These are phyloP conservation scores for Lactarius sanguifluus DNA, from an alignment of 768 basidiomycete genomes.

Conservation along the genomic window DNA sequence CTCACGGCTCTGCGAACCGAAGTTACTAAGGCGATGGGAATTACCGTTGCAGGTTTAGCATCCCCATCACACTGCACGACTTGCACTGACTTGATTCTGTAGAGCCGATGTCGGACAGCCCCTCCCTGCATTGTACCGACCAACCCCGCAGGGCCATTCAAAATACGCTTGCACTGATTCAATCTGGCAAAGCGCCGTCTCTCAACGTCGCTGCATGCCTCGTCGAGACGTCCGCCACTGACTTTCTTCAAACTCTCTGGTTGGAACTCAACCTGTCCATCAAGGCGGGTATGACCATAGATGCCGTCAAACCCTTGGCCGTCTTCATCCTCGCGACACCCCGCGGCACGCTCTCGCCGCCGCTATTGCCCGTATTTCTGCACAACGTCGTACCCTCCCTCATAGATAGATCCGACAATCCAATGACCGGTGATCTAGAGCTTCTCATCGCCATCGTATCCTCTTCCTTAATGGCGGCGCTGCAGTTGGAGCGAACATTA, in stretches of 20 bases:
- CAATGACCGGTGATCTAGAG: conserved; percentile 55
- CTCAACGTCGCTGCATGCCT: conserved; percentile 69
- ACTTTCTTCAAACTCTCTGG: conserved; percentile 71
- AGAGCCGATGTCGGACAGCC: conserved; percentile 4
- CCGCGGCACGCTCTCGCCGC: conserved; percentile 50
- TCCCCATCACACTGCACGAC: neutral
- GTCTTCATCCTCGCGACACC: conserved; percentile 70
- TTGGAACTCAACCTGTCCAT: conserved; percentile 55
- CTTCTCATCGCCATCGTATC: conserved; percentile 64
- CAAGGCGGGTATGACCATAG: conserved; percentile 53
- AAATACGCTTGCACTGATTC: conserved; percentile 54
- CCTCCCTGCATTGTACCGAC: conserved; percentile 43
- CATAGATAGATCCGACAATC: conserved; percentile 53
- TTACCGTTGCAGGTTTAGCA: conserved; percentile 41
- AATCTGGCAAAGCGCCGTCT: conserved; percentile 59
- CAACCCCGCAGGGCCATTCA: conserved; percentile 59
- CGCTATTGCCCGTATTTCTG: conserved; percentile 72
- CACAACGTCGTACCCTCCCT: conserved; percentile 65
- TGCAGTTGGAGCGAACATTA: conserved; percentile 72
- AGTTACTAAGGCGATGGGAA: conserved; percentile 42
- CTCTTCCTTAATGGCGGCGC: conserved; percentile 61
- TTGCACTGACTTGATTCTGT: conserved; percentile 3
- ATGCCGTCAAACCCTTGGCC: conserved; percentile 61
- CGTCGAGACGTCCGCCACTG: conserved; percentile 53
- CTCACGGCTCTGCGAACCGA: conserved; percentile 42